Conservation (phyloP, 2,329 filamentous ascomycete species). For the Periconia macrospinosa region DNA sequence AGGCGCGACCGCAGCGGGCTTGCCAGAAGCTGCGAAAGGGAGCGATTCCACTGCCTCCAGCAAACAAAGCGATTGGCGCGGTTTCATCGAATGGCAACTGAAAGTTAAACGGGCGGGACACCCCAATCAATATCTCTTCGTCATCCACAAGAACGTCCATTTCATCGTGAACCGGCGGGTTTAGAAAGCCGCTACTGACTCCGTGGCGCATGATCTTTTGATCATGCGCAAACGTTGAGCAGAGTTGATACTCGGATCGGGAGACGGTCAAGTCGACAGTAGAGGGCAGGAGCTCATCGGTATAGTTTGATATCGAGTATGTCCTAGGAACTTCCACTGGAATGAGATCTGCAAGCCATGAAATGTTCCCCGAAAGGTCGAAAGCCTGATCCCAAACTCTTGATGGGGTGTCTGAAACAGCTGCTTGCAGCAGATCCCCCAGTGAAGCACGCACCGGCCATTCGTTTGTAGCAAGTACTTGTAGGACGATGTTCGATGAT, state of each 20-base stretch:
- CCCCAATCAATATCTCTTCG: slow-evolving; percentile 56
- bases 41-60: slow-evolving; percentile 44
- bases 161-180: slow-evolving; percentile 49
- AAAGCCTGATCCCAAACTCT: slow-evolving; percentile 30
- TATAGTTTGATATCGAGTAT: slow-evolving; percentile 48
- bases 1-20: slow-evolving; percentile 18
- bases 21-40: slow-evolving; percentile 31
- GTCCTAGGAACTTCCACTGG: slow-evolving; percentile 26
- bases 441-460: slow-evolving; percentile 27
- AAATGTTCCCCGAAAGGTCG: slow-evolving; percentile 18
- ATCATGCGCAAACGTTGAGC: slow-evolving; percentile 28
- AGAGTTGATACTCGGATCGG: slow-evolving; percentile 55
- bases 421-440: slow-evolving; percentile 26
- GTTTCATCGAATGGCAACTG: slow-evolving; percentile 55
- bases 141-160: slow-evolving; percentile 43
- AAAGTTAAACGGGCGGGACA: slow-evolving; percentile 56
- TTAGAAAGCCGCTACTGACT: slow-evolving; percentile 59
- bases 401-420: slow-evolving; percentile 21
- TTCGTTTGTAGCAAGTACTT: slow-evolving; percentile 26
- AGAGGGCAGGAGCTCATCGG: slow-evolving; percentile 54
- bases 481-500: slow-evolving; percentile 22
- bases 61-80: slow-evolving; percentile 57
- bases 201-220: slow-evolving; percentile 43
- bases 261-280: slow-evolving; percentile 57
- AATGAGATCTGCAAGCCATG: slow-evolving; percentile 23